Evolutionary conservation across 1,284 basidiomycete genomes (phyloP), one percentile per base, ranked within the genome.

Genomic region (Apiotrichum akiyoshidainum): DNA sequence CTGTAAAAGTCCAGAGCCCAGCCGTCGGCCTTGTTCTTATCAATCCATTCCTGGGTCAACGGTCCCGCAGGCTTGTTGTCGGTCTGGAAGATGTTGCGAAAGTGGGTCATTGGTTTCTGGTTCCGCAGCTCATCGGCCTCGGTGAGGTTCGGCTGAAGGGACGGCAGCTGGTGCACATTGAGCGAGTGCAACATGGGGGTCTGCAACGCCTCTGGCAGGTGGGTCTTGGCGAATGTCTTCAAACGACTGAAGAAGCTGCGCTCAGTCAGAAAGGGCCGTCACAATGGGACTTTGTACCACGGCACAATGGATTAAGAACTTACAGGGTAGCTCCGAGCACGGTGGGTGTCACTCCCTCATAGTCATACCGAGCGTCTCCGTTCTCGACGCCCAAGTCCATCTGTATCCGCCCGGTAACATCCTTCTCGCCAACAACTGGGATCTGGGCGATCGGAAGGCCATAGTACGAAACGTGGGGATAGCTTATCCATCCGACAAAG

Each of bases 1-100:
- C 73, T 66, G 52, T 77, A 59, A 48, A 78, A 78, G 17, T 69
- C 68, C 21, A 75, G 53, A 14, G 56, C 50, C 74, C 74, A 76
- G 5, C 73, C 72, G 44, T 74, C 68, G 7, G 55, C 40, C 19
- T 45, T 55, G 46, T 74, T 73, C 57, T 68, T 59, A 0, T 54
- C 39, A 35, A 41, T 41, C 74, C 73, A 76, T 19, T 45, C 22
- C 26, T 64, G 33, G 6, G 63, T 60, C 49, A 58, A 26, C 14
- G 57, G 39, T 22, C 63, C 62, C 9, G 46, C 44, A 35, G 63
- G 52, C n/a, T 40, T 55, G 58, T 73, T 73, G 64, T 75, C 73
- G 2, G 74, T 75, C 58, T 73, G 71, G 58, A 70, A 68, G 53
- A 76, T 72, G 35, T 59, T 63, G 54, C 69, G 69, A 61, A 68